Percentiles rank a stretch among this genome's conserved stretches.
Conservation (phyloP, 1,284 basidiomycete species). For the Ganoderma meredithae region DNA sequence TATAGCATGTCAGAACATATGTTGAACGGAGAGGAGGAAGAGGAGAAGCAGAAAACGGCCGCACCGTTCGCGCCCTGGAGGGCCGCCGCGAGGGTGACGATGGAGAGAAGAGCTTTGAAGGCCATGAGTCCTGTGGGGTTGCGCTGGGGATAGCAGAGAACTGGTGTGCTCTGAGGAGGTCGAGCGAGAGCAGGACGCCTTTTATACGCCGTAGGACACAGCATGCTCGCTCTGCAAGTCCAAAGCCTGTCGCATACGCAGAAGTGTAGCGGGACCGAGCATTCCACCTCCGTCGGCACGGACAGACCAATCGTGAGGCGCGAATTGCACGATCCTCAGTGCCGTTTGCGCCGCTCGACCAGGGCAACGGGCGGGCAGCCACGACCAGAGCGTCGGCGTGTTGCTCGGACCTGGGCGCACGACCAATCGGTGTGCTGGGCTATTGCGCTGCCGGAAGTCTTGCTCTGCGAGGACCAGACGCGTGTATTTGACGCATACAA, state of each 20-base stretch:
- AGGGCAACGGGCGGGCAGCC: constrained; percentile 5
- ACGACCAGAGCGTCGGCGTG: constrained; percentile 25
- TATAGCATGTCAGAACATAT: neutral
- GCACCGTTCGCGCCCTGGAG: constrained; percentile 31
- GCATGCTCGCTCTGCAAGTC: neutral
- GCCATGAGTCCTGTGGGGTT: constrained; percentile 22
- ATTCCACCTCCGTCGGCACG: constrained; percentile 10
- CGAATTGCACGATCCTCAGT: constrained; percentile 14
- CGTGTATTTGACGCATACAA: neutral
- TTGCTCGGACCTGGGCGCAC: constrained; percentile 5
- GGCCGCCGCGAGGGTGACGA: constrained; percentile 28
- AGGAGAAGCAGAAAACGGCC: neutral
- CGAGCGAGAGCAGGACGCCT: neutral
- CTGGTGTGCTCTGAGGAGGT: constrained; percentile 13
- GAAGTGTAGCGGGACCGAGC: constrained; percentile 7
- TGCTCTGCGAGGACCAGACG: neutral
- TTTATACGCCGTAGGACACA: constrained; percentile 23
- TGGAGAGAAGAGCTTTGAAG: constrained; percentile 28
- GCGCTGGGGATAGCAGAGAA: constrained; percentile 14
- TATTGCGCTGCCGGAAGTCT: neutral
- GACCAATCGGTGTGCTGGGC: neutral
- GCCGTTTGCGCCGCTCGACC: neutral
- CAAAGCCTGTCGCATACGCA: too few relatives aligned
- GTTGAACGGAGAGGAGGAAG: neutral
- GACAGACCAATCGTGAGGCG: constrained; percentile 18